A percentile compares a stretch with the other conserved stretches of the same genome.
Evolutionary conservation across 2,329 filamentous ascomycete species (phyloP).

Genomic region (Ceratocystis cubensis): DNA sequence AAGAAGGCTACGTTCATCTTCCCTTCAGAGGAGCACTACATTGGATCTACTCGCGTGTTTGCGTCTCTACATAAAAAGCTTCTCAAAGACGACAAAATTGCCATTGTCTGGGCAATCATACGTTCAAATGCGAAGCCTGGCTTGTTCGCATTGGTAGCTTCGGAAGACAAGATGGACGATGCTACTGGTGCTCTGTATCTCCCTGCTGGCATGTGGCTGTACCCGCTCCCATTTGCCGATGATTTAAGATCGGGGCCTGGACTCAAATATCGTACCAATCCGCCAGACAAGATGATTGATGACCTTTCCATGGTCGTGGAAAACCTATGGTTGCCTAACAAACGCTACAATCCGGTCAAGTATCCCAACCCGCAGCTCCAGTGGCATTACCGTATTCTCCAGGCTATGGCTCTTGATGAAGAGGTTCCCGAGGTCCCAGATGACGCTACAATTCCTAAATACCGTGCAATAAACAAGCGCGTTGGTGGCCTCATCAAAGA

Average conservation of each 20-base stretch:
- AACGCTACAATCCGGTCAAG: slow-evolving; percentile 66
- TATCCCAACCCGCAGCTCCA: slow-evolving; percentile 89
- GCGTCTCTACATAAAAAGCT: slow-evolving; percentile 83
- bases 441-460: slow-evolving; percentile 75
- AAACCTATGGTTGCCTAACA: slow-evolving; percentile 79
- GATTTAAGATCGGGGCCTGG: slow-evolving; percentile 69
- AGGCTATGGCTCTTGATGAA: slow-evolving; percentile 82
- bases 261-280: slow-evolving; percentile 34
- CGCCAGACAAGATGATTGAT: slow-evolving; percentile 60
- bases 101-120: slow-evolving; percentile 77
- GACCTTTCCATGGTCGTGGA: slow-evolving; percentile 72
- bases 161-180: slow-evolving; percentile 52
- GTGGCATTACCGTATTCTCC: slow-evolving; percentile 93
- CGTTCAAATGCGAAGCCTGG: slow-evolving; percentile 67
- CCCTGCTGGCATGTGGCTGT: slow-evolving; percentile 78
- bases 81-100: slow-evolving; percentile 65
- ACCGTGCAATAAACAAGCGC: slow-evolving; percentile 78
- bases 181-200: slow-evolving; percentile 54
- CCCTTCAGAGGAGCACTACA: slow-evolving; percentile 76
- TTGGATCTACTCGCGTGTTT: slow-evolving; percentile 88
- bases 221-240: slow-evolving; percentile 78
- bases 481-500: slow-evolving; percentile 66
- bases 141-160: slow-evolving; percentile 71
- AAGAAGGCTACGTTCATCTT: slow-evolving; percentile 88
- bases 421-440: slow-evolving; percentile 62